Conservation (phyloP, 441 rosid genomes). For the Mallotus japonicus region DNA sequence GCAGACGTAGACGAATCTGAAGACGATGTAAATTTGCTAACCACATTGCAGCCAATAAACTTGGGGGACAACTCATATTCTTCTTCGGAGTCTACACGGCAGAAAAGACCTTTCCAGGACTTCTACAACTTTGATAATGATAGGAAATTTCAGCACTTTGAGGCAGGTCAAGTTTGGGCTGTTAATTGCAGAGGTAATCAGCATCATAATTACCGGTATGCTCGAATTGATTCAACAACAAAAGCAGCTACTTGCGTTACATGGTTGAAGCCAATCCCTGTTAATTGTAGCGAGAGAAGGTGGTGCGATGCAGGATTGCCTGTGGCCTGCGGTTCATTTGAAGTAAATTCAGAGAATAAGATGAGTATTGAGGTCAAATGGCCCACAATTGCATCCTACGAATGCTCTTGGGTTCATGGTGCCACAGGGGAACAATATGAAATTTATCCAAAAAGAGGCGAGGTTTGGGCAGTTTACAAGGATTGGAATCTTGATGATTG, state of each 20-base stretch:
- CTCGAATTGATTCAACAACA: conserved; percentile 21
- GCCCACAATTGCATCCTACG: conserved; percentile 20
- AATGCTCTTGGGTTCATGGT: conserved; percentile 26
- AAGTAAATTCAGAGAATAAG: conserved; percentile 23
- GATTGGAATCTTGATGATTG: conserved; percentile 31
- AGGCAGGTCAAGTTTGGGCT: conserved; percentile 29
- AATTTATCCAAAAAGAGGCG: conserved; percentile 31
- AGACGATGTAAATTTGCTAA: conserved; percentile 3
- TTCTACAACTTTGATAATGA: conserved; percentile 27
- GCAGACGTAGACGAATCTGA: background rate
- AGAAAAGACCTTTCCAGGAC: conserved; percentile 18
- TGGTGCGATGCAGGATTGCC: conserved; percentile 32
- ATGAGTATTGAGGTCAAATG: conserved; percentile 24
- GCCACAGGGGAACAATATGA: conserved; percentile 18
- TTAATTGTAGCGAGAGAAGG: conserved; percentile 24
- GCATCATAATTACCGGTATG: conserved; percentile 27
- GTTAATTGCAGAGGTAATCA: conserved; percentile 10
- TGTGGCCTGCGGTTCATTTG: conserved; percentile 33
- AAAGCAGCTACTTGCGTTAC: conserved; percentile 21
- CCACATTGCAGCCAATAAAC: conserved; percentile 7
- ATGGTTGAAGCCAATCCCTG: conserved; percentile 34
- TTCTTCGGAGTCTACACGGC: background rate
- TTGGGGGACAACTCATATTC: conserved; percentile 3
- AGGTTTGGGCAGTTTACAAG: conserved; percentile 34
- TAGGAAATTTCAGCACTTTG: conserved; percentile 19